phyloP scores from a whole-genome alignment of 345 rosid species.

The Murraya koenigii region DNA sequence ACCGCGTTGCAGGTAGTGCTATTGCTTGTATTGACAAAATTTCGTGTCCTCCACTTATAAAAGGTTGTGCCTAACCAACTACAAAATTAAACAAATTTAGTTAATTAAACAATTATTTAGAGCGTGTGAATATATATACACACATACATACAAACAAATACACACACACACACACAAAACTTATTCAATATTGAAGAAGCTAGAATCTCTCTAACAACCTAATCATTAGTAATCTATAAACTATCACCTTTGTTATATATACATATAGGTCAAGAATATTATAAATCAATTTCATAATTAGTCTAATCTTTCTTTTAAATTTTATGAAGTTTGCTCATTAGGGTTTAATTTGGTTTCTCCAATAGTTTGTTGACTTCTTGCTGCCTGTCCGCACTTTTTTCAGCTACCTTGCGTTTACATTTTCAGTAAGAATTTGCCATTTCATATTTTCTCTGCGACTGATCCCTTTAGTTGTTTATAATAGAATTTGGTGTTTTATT shows the following conservation, averaged over 20 bases:
- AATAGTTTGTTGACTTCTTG: constrained; percentile 18
- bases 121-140: too few species aligned
- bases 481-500: too few species aligned
- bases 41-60: constrained; percentile 42
- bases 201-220: constrained; percentile 40
- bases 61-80: constrained; percentile 12
- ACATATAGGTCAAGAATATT: not conserved
- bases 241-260: constrained; percentile 2
- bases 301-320: not conserved
- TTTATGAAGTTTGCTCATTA: not conserved
- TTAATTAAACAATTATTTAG: not conserved
- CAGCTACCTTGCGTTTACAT: not conserved
- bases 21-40: constrained; percentile 8
- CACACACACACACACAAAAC: too few species aligned
- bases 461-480: not conserved
- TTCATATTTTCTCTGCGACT: not conserved
- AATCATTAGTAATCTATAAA: constrained; percentile 31
- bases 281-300: not conserved
- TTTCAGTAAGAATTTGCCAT: not conserved
- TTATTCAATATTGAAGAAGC: not conserved
- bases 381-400: not conserved
- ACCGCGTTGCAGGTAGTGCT: constrained; percentile 23
- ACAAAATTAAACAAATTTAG: not conserved
- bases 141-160: too few species aligned
- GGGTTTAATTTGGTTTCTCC: not conserved